Percentiles rank a stretch among this genome's conserved stretches.
Conservation (phyloP, 2,329 filamentous ascomycete species). For the Colletotrichum neosansevieriae region DNA sequence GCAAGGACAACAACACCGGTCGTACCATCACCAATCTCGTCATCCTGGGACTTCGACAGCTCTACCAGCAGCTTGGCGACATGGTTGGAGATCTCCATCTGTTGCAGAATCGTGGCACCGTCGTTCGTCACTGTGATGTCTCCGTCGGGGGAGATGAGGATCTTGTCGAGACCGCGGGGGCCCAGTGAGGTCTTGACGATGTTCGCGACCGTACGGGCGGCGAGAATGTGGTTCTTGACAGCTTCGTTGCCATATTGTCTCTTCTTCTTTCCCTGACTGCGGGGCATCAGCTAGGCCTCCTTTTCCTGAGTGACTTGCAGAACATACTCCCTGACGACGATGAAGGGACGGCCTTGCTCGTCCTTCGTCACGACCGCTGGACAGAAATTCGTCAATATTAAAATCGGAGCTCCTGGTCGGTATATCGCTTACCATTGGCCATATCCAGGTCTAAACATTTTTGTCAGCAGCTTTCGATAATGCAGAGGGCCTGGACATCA, state of each 20-base stretch:
- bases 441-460: slow-evolving; percentile 78
- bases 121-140: slow-evolving; percentile 99
- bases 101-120: slow-evolving; percentile 94
- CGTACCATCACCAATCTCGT: slow-evolving; percentile 98
- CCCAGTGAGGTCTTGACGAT: slow-evolving; percentile 98
- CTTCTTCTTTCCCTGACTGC: slow-evolving; percentile 96
- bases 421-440: slow-evolving; percentile 75
- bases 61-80: slow-evolving; percentile 97
- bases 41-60: slow-evolving; percentile 97
- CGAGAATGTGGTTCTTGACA: slow-evolving; percentile 97
- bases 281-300: slow-evolving; percentile 42
- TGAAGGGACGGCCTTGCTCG: slow-evolving; percentile 96
- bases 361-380: slow-evolving; percentile 87
- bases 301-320: slow-evolving; percentile 14
- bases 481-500: slow-evolving; percentile 18
- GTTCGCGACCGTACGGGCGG: slow-evolving; percentile 94
- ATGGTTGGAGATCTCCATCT: slow-evolving; percentile 99
- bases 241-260: slow-evolving; percentile 96
- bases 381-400: slow-evolving; percentile 39
- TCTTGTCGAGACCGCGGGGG: slow-evolving; percentile 97
- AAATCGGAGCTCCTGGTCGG: slow-evolving; percentile 37
- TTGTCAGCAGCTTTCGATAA: slow-evolving; percentile 49
- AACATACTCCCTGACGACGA: slow-evolving; percentile 95
- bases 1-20: slow-evolving; percentile 97
- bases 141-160: slow-evolving; percentile 97